Percentiles rank a stretch among this genome's conserved stretches.
Evolutionary conservation across 257 asterid species (phyloP).

Genomic region (Primulina tabacum): DNA sequence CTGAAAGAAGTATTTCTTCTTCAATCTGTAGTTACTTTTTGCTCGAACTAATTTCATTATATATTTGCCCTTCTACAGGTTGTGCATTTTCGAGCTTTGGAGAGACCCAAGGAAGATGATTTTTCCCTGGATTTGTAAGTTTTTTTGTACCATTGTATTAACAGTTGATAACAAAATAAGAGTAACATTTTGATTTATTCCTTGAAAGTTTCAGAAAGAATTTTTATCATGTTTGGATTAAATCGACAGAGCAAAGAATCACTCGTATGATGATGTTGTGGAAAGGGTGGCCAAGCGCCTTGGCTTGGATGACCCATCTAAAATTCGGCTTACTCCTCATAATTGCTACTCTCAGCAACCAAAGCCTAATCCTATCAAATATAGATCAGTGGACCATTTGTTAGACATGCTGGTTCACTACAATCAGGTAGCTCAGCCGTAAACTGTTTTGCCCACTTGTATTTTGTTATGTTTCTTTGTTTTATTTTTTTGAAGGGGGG

Average conservation of each 20-base stretch:
- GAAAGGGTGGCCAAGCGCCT: slow-evolving; percentile 84
- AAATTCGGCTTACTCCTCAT: slow-evolving; percentile 95
- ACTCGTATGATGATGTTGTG: slow-evolving; percentile 93
- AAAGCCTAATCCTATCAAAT: slow-evolving; percentile 83
- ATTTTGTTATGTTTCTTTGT: background rate
- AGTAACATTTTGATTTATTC: slow-evolving; percentile 23
- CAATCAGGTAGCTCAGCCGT: slow-evolving; percentile 68
- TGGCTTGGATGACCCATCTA: slow-evolving; percentile 85
- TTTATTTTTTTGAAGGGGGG: background rate
- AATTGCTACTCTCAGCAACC: slow-evolving; percentile 99
- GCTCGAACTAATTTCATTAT: slow-evolving; percentile 5
- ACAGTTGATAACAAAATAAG: slow-evolving; percentile 20
- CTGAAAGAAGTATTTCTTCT: slow-evolving; percentile 5
- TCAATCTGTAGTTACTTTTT: background rate
- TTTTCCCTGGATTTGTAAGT: slow-evolving; percentile 92
- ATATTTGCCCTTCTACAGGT: slow-evolving; percentile 44
- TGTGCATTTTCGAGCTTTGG: slow-evolving; percentile 88
- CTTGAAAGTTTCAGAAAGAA: background rate
- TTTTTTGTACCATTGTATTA: slow-evolving; percentile 14
- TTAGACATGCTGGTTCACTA: slow-evolving; percentile 95
- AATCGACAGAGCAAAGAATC: slow-evolving; percentile 73
- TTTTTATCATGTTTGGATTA: slow-evolving; percentile 26
- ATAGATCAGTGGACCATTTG: slow-evolving; percentile 81
- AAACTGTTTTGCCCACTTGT: background rate
- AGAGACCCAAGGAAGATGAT: slow-evolving; percentile 91